Evolutionary conservation across 75 land plant genomes (phyloP).

Genomic region (Pinus tabuliformis): DNA sequence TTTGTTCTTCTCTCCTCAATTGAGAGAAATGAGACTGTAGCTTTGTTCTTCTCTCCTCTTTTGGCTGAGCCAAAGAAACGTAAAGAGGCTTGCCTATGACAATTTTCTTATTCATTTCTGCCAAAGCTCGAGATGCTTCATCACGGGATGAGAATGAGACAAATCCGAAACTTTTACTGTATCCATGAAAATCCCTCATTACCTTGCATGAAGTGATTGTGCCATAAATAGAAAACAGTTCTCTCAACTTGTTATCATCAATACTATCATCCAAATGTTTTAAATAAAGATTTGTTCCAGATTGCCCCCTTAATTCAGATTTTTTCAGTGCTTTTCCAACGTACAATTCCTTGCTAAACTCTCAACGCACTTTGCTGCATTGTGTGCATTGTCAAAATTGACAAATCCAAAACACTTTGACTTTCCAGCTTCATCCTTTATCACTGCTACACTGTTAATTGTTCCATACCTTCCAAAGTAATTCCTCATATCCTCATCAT

Average conservation of each 20-base stretch:
- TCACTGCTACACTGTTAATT: slow-evolving; percentile 82
- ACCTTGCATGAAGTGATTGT: slow-evolving; percentile 79
- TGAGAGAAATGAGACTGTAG: no score
- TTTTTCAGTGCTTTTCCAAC: slow-evolving; percentile 91
- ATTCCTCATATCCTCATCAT: slow-evolving; percentile 41
- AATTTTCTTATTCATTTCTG: no score
- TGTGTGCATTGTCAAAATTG: slow-evolving; percentile 86
- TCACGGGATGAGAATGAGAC: no score
- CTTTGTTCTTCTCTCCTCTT: no score
- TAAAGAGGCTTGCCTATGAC: no score
- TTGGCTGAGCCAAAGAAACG: no score
- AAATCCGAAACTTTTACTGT: no score
- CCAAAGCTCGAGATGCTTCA: no score
- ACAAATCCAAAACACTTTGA: slow-evolving; percentile 91
- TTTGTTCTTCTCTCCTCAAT: no score
- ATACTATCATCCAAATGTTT: slow-evolving; percentile 82
- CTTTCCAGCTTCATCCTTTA: slow-evolving; percentile 81
- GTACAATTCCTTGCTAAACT: slow-evolving; percentile 77
- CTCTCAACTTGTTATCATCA: slow-evolving; percentile 76
- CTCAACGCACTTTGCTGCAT: slow-evolving; percentile 79
- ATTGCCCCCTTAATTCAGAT: slow-evolving; percentile 70
- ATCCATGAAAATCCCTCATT: no score
- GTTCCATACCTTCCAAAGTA: slow-evolving; percentile 19
- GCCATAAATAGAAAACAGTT: slow-evolving; percentile 70
- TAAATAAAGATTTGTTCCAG: slow-evolving; percentile 68